Conservation (phyloP, 345 rosid species). For the Eucalyptus virginea region DNA sequence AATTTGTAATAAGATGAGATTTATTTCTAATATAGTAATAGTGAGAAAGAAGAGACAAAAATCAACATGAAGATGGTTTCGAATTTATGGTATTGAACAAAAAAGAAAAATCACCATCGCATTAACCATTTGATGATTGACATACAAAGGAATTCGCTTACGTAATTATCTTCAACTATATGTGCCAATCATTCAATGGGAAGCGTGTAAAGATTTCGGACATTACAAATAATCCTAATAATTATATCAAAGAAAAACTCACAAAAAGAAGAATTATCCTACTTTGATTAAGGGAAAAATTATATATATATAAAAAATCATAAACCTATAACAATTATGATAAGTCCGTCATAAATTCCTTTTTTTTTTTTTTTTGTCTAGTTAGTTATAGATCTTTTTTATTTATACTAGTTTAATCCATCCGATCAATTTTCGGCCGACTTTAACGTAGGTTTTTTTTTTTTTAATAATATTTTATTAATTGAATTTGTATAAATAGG, state of each 20-base stretch:
- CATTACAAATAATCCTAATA: background rate
- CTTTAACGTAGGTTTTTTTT: no score
- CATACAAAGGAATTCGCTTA: background rate
- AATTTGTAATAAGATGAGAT: background rate
- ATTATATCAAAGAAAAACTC: background rate
- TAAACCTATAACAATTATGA: background rate
- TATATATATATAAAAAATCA: no score
- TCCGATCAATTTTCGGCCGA: rapidly evolving
- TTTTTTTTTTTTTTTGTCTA: no score
- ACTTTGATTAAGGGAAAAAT: background rate
- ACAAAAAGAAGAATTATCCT: background rate
- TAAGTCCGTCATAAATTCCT: rapidly evolving
- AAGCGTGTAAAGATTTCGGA: background rate
- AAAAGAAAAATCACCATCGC: background rate
- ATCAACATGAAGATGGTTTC: background rate
- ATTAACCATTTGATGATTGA: background rate
- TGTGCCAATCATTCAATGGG: background rate
- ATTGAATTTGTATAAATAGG: no score
- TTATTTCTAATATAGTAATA: background rate
- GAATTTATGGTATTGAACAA: background rate
- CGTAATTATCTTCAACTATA: background rate
- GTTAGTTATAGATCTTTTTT: rapidly evolving
- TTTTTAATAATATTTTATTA: no score
- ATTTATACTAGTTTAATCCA: no score
- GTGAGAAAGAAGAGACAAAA: background rate